These are phyloP conservation scores for Podospora didyma DNA, from an alignment of 495 filamentous ascomycete species.

Conservation along the genomic window DNA sequence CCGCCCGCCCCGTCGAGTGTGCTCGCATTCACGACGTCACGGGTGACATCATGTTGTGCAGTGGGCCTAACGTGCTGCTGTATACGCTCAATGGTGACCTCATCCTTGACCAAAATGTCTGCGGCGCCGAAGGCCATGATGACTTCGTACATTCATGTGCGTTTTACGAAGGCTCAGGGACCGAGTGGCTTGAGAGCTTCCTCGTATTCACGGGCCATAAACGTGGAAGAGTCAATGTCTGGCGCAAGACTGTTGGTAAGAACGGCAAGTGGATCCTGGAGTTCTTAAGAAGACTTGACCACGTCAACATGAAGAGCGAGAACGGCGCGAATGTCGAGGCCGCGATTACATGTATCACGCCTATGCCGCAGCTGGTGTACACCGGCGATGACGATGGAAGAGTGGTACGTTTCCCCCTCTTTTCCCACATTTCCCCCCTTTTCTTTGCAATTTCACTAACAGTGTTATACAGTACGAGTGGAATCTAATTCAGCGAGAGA, in stretches of 20 bases:
- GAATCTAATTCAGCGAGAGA: conserved; percentile 71
- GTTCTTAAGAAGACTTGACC: conserved; percentile 73
- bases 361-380: conserved; percentile 80
- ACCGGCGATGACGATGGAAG: conserved; percentile 87
- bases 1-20: conserved; percentile 52
- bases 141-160: conserved; percentile 76
- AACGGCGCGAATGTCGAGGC: conserved; percentile 70
- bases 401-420: conserved; percentile 51
- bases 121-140: conserved; percentile 50
- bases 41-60: conserved; percentile 82
- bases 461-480: conserved; percentile 68
- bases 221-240: conserved; percentile 77
- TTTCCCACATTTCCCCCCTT: neutral
- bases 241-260: conserved; percentile 45
- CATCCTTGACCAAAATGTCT: conserved; percentile 75
- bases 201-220: conserved; percentile 86
- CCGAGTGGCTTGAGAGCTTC: conserved; percentile 87
- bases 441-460: conserved; percentile 18
- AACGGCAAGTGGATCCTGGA: conserved; percentile 47
- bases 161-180: conserved; percentile 88
- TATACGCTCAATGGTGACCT: conserved; percentile 86
- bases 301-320: conserved; percentile 69
- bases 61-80: conserved; percentile 65
- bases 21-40: conserved; percentile 84
- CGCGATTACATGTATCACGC: conserved; percentile 83